These are phyloP conservation scores for Silene conica DNA, from an alignment of 148 eudicot genomes.

Conservation along the genomic window DNA sequence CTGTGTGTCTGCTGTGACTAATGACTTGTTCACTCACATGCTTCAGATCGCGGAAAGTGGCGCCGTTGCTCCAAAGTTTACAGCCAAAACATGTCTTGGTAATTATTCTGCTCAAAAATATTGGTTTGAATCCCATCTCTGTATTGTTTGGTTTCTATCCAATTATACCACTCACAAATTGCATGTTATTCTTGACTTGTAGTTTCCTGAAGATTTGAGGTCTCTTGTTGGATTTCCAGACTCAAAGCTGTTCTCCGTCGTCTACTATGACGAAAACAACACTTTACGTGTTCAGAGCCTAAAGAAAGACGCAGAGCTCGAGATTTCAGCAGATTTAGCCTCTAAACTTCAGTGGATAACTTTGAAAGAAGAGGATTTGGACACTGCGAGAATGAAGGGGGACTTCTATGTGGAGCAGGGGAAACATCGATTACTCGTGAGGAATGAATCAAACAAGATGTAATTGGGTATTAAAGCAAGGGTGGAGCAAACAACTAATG, in stretches of 20 bases:
- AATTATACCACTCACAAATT: neutral
- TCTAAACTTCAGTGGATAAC: conserved; percentile 39
- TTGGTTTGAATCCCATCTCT: neutral
- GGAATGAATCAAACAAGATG: conserved; percentile 30
- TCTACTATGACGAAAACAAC: conserved; percentile 41
- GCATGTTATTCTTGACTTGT: conserved; percentile 15
- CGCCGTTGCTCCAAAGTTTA: conserved; percentile 52
- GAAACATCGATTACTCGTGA: conserved; percentile 35
- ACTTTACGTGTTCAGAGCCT: conserved; percentile 43
- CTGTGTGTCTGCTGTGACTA: neutral
- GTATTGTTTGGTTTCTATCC: neutral
- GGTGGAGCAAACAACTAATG: too few relatives aligned
- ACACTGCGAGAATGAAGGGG: conserved; percentile 56
- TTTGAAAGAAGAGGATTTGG: conserved; percentile 34
- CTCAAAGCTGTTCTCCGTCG: conserved; percentile 29
- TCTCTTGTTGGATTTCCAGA: conserved; percentile 22
- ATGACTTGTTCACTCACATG: conserved; percentile 16
- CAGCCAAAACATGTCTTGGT: conserved; percentile 67
- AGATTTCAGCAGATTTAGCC: conserved; percentile 55
- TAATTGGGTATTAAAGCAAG: too few relatives aligned
- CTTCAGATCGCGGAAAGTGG: conserved; percentile 48
- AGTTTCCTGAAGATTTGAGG: conserved; percentile 63
- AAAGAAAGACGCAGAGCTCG: conserved; percentile 37
- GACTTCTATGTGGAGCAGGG: conserved; percentile 55
- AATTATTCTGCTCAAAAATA: conserved; percentile 12